phyloP scores from a whole-genome alignment of 352 stramenopile species.

The Phytopythium sindhum region DNA sequence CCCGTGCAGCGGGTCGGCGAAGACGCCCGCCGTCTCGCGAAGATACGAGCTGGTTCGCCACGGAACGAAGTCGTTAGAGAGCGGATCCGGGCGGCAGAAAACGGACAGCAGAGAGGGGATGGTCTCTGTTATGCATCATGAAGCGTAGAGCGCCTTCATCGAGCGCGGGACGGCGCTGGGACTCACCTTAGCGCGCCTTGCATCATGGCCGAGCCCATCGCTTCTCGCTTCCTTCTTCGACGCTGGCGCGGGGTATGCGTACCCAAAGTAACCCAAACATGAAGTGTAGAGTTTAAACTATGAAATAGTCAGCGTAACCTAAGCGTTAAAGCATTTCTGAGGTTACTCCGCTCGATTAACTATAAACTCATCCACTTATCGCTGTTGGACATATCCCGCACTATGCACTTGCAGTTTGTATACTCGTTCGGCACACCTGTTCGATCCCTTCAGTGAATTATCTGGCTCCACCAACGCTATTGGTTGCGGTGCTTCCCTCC shows the following conservation, averaged over 20 bases:
- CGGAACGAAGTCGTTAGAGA: background rate
- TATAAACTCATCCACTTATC: too few relatives aligned
- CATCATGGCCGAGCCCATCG: slow-evolving; percentile 10
- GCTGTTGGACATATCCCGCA: too few relatives aligned
- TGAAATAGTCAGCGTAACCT: background rate
- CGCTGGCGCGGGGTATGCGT: background rate
- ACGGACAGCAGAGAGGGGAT: background rate
- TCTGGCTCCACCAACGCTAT: too few relatives aligned
- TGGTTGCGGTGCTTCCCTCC: background rate
- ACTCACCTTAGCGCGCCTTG: slow-evolving; percentile 33
- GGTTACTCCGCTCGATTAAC: too few relatives aligned
- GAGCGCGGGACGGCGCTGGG: background rate
- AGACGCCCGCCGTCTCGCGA: slow-evolving; percentile 28
- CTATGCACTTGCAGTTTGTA: too few relatives aligned
- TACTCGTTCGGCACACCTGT: too few relatives aligned
- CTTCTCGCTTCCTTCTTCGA: background rate
- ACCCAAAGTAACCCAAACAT: background rate
- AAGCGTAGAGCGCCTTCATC: background rate
- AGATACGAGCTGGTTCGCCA: slow-evolving; percentile 31
- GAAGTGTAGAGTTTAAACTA: background rate
- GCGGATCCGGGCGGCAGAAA: background rate
- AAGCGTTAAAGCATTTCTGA: background rate
- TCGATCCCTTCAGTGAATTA: too few relatives aligned
- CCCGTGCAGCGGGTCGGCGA: slow-evolving; percentile 48
- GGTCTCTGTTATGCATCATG: background rate